phyloP scores from a whole-genome alignment of 2,329 filamentous ascomycete genomes.

The Monosporascus cannonballus region DNA sequence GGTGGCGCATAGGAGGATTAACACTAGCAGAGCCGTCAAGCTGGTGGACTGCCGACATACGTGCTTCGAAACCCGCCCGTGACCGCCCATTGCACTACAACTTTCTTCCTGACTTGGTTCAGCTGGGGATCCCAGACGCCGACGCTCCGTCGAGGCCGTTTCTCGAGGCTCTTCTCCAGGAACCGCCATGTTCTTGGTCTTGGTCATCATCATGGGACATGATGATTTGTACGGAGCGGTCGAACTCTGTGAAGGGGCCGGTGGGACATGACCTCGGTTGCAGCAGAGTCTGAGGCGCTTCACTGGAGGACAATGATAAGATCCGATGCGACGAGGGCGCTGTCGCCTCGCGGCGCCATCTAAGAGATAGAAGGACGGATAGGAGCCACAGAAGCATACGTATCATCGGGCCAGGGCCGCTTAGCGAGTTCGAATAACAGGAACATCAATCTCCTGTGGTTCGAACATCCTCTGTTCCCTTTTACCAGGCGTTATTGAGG shows the following conservation, averaged over 20 bases:
- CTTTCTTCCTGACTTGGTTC: conserved; percentile 13
- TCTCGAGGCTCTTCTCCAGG: conserved; percentile 2
- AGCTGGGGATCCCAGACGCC: conserved; percentile 20
- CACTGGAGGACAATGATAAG: background rate
- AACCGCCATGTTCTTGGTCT: conserved; percentile 1
- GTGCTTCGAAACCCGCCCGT: conserved; percentile 9
- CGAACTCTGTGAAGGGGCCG: too few relatives aligned
- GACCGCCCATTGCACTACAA: conserved; percentile 13
- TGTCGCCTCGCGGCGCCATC: background rate
- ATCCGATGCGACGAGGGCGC: background rate
- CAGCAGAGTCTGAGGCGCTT: too few relatives aligned
- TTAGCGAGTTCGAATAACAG: too few relatives aligned
- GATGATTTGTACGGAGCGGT: conserved; percentile 6
- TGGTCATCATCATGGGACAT: conserved; percentile 7
- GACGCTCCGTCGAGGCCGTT: conserved; percentile 13
- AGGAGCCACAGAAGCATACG: too few relatives aligned
- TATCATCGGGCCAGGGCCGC: too few relatives aligned
- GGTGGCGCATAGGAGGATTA: conserved; percentile 49
- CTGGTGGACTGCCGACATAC: background rate
- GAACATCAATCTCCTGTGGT: too few relatives aligned
- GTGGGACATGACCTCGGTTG: too few relatives aligned
- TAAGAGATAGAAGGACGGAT: too few relatives aligned
- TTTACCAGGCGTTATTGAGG: too few relatives aligned
- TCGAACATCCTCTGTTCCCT: too few relatives aligned
- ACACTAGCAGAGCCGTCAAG: conserved; percentile 22